Conservation (phyloP, 345 rosid genomes). For the Linum usitatissimum region DNA sequence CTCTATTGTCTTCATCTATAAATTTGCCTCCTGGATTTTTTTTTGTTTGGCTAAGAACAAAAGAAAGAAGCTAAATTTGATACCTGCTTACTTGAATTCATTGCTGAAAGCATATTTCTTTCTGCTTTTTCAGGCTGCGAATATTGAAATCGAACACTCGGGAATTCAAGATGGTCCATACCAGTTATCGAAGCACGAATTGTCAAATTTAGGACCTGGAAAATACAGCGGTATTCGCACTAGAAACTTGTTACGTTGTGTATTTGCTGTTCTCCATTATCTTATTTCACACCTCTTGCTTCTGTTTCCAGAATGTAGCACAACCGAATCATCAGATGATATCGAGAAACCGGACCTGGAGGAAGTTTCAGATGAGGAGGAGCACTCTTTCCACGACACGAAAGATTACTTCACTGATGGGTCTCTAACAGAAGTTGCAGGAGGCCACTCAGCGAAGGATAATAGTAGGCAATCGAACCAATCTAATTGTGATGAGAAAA, state of each 20-base stretch:
- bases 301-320: conserved; percentile 77
- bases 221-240: conserved; percentile 64
- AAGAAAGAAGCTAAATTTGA: too few species aligned
- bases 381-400: conserved; percentile 61
- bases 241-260: conserved; percentile 5
- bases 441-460: conserved; percentile 19
- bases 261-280: neutral
- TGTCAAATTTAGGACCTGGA: conserved; percentile 55
- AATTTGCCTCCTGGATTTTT: neutral
- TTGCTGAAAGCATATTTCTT: neutral
- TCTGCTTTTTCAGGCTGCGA: conserved; percentile 55
- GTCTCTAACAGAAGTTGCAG: conserved; percentile 22
- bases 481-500: conserved; percentile 26
- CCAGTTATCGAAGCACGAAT: conserved; percentile 60
- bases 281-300: conserved; percentile 10
- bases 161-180: conserved; percentile 57
- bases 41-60: too few species aligned
- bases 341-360: conserved; percentile 84
- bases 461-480: conserved; percentile 12
- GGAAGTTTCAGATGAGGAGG: conserved; percentile 81
- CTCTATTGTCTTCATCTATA: neutral
- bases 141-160: conserved; percentile 63
- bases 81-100: neutral
- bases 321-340: conserved; percentile 94
- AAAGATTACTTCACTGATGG: conserved; percentile 58